phyloP scores from a whole-genome alignment of 768 basidiomycete species.

The Russula virescens region DNA sequence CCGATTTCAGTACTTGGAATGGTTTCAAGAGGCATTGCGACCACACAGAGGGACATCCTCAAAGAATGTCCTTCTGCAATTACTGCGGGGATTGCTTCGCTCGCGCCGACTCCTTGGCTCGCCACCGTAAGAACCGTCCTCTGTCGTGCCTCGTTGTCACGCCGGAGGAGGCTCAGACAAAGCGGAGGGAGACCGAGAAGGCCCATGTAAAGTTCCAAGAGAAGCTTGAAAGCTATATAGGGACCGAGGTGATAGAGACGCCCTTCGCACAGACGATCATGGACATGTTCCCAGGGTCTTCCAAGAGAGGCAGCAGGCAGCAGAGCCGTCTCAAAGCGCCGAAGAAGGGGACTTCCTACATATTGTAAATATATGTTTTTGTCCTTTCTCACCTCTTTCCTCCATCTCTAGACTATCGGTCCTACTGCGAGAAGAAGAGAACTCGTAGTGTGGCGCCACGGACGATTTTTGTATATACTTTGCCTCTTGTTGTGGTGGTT shows the following conservation, averaged over 20 bases:
- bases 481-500: too few species aligned
- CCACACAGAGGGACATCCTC: background rate
- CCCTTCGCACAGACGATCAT: background rate
- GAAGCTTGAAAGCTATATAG: background rate
- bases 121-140: background rate
- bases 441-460: too few species aligned
- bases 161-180: background rate
- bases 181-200: background rate
- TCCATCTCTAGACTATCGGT: too few species aligned
- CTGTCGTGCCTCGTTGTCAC: background rate
- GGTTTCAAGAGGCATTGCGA: background rate
- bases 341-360: background rate
- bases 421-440: too few species aligned
- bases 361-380: too few species aligned
- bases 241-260: background rate
- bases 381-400: too few species aligned
- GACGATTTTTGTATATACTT: too few species aligned
- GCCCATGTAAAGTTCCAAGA: background rate
- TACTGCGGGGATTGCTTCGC: background rate
- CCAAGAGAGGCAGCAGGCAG: background rate
- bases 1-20: background rate
- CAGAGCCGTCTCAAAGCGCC: background rate
- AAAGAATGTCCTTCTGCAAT: background rate
- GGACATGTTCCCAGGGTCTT: background rate
- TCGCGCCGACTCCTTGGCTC: background rate